A percentile compares a stretch with the other conserved stretches of the same genome.
These are phyloP conservation scores for Camelina laxa DNA, from an alignment of 345 rosid species.

Conservation along the genomic window DNA sequence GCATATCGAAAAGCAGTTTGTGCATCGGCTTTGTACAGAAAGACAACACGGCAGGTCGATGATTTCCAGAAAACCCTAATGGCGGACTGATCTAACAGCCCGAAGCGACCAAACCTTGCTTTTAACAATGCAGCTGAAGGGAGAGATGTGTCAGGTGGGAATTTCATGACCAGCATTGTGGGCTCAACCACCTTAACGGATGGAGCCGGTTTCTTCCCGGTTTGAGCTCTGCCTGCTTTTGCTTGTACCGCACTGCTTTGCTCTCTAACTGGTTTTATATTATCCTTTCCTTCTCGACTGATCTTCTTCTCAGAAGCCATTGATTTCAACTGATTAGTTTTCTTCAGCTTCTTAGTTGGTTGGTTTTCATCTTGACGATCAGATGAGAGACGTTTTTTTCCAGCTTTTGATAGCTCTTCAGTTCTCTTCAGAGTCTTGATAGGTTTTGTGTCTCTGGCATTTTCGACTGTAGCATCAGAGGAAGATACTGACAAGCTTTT, in stretches of 20 bases:
- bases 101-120: conserved; percentile 95
- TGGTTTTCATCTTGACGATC: conserved; percentile 85
- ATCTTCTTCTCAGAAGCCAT: conserved; percentile 71
- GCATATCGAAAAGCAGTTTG: conserved; percentile 81
- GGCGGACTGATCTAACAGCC: conserved; percentile 82
- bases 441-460: conserved; percentile 51
- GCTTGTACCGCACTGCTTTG: conserved; percentile 39
- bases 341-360: conserved; percentile 77
- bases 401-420: conserved; percentile 71
- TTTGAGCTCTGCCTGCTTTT: conserved; percentile 51
- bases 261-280: conserved; percentile 53
- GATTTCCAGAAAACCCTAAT: conserved; percentile 95
- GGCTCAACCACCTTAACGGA: conserved; percentile 69
- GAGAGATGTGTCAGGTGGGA: conserved; percentile 84
- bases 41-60: conserved; percentile 89
- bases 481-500: conserved; percentile 73
- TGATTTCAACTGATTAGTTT: conserved; percentile 57
- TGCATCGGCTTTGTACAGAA: conserved; percentile 80
- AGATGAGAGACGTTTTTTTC: conserved; percentile 75
- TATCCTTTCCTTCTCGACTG: conserved; percentile 50
- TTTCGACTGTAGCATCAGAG: conserved; percentile 47
- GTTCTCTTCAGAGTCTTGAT: conserved; percentile 52
- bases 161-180: conserved; percentile 97
- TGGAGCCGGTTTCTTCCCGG: conserved; percentile 57
- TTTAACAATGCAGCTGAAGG: conserved; percentile 88